Conservation (phyloP, 352 stramenopile genomes). For the Thalassiosira exigua region DNA sequence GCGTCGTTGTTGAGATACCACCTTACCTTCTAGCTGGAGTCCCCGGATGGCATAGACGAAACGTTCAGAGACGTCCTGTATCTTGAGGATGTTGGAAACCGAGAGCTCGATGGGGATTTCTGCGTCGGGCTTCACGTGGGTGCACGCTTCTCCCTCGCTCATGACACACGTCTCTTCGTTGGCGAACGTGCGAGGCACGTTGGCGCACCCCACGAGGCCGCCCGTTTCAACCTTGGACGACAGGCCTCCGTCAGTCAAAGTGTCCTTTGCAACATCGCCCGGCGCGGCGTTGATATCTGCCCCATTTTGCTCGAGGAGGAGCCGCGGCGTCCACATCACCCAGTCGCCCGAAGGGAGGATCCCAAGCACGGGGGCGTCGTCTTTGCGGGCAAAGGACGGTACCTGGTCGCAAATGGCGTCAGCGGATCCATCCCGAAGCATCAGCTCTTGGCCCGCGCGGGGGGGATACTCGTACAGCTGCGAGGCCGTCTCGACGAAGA, state of each 20-base stretch:
- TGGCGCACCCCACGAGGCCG: constrained; percentile 28
- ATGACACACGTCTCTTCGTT: constrained; percentile 73
- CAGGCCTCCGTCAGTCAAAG: constrained; percentile 54
- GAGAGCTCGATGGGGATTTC: constrained; percentile 49
- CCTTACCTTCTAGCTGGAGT: constrained; percentile 57
- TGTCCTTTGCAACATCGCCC: constrained; percentile 25
- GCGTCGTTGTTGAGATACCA: too few relatives aligned
- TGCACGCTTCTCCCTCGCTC: constrained; percentile 13
- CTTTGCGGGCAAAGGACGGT: constrained; percentile 35
- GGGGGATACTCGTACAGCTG: constrained; percentile 35
- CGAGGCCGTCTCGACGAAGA: constrained; percentile 47
- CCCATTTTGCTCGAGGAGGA: constrained; percentile 57
- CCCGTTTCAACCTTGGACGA: constrained; percentile 19
- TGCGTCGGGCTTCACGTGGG: constrained; percentile 33
- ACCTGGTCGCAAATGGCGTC: constrained; percentile 50
- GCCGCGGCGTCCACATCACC: constrained; percentile 51
- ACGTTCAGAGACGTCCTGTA: constrained; percentile 52
- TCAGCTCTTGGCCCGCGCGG: constrained; percentile 34
- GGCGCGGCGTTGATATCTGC: constrained; percentile 9
- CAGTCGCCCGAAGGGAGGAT: constrained; percentile 36
- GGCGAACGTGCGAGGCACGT: constrained; percentile 55
- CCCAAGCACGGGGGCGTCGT: constrained; percentile 59
- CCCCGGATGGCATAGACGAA: constrained; percentile 65
- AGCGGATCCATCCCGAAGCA: constrained; percentile 31
- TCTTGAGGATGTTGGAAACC: constrained; percentile 38